phyloP scores from a whole-genome alignment of 441 rosid species.

The Corymbia citriodora region DNA sequence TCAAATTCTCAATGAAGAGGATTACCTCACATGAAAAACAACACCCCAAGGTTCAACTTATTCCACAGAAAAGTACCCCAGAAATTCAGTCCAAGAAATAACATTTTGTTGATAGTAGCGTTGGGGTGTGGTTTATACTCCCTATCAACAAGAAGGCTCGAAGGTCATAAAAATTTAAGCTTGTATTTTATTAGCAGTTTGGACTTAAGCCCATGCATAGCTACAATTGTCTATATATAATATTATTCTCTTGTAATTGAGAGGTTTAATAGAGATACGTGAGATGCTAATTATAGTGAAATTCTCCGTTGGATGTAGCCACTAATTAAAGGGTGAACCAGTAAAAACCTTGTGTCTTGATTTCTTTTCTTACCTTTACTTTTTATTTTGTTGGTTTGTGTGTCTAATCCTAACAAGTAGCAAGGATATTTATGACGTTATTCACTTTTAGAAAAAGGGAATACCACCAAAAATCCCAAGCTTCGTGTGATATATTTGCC shows the following conservation, averaged over 20 bases:
- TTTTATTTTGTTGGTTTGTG: not conserved
- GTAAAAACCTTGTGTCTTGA: not conserved
- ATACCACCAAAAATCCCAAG: too few species aligned
- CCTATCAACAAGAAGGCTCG: accelerated
- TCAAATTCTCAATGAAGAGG: not conserved
- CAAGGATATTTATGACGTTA: not conserved
- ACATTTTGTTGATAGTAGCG: not conserved
- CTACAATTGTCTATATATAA: too few species aligned
- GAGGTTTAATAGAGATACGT: not conserved
- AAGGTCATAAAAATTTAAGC: not conserved
- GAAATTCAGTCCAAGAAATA: not conserved
- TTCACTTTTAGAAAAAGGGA: too few species aligned
- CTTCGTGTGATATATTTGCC: too few species aligned
- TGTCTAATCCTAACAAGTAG: not conserved
- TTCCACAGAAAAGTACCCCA: not conserved
- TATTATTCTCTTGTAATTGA: not conserved
- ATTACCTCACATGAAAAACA: not conserved
- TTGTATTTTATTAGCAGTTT: too few species aligned
- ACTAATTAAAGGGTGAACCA: too few species aligned
- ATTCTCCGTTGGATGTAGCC: not conserved
- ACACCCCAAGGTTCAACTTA: not conserved
- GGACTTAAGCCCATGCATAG: not conserved
- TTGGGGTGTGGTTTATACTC: not conserved
- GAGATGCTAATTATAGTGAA: too few species aligned
- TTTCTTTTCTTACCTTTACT: not conserved